Percentiles rank a stretch among this genome's conserved stretches.
Conservation (phyloP, 257 asterid species). For the Rubia yunnanensis region DNA sequence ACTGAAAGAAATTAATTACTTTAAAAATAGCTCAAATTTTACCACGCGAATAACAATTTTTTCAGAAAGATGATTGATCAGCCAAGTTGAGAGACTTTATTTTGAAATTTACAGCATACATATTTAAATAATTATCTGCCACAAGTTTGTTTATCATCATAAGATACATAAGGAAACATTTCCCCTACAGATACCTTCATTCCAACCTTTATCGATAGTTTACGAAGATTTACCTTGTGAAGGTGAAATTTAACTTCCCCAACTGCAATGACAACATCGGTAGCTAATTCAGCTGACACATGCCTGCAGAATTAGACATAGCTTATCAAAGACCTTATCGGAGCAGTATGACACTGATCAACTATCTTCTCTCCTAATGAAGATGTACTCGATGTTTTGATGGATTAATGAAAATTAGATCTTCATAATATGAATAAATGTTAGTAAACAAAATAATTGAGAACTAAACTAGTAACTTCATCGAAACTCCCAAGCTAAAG, state of each 20-base stretch:
- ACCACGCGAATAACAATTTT: not conserved
- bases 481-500: not conserved
- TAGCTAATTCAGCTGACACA: conserved; percentile 61
- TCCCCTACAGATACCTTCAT: not conserved
- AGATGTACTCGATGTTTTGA: not conserved
- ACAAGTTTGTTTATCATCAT: not conserved
- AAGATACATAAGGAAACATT: not conserved
- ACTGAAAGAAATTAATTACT: conserved; percentile 31
- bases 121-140: not conserved
- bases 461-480: not conserved
- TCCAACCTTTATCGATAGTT: not conserved
- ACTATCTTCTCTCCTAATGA: not conserved
- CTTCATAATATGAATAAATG: not conserved
- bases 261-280: conserved; percentile 51
- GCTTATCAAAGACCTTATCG: not conserved
- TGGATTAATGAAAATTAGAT: not conserved
- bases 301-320: conserved; percentile 40
- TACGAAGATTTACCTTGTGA: conserved; percentile 60
- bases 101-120: not conserved
- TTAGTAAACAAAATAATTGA: not conserved
- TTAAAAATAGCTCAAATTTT: not conserved
- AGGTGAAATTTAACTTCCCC: conserved; percentile 68
- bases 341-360: not conserved
- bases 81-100: not conserved
- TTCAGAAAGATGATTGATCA: not conserved